Base-by-base conservation (phyloP, 768 basidiomycete genomes). In the Boletus edulis region DNA sequence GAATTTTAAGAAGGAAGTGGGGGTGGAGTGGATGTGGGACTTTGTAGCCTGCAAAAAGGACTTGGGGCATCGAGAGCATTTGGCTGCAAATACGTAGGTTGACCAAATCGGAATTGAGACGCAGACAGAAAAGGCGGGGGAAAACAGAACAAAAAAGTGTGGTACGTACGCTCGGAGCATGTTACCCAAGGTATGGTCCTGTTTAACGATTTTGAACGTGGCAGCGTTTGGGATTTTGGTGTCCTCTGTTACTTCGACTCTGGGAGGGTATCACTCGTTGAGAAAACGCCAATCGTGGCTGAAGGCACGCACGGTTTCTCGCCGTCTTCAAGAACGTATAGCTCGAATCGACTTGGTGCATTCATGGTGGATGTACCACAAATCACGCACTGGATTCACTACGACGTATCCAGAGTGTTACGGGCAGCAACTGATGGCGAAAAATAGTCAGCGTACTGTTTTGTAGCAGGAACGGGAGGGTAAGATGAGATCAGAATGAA, bases 151-250 rank as follows among this genome's bases (percentile, higher is more conserved):
- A 51, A 57, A 55, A 69, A 58, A n/a, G 38, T 35, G 38, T 14
- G 29, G 24, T 13, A 81, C 86, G 58, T 69, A 94, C 94, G 91
- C 85, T 67, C 97, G 85, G n/a, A 99, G 78, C 90, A 98, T 91
- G 75, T 95, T 95, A 10, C 86, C 96, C 7, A 98, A 75, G 0
- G 97, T 99, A 68, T 98, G 97, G 67, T 98, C 97, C 69, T 99
- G 96, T 75, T 98, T 98, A 56, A 91, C 79, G 63, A 99, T 79
- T 63, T 92, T 93, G 59, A 99, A 84, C 0, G 95, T 96, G 17
- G 96, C 96, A 2, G 97, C 94, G 65, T 98, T 97, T 0, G 95
- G 95, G 57, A 98, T 93, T 76, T 97, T 98, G 42, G 93, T 95
- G 74, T 99, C 97, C 73, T 98, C 95, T 0, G 81, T 84, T 42